Base-by-base conservation (phyloP, 495 filamentous ascomycete genomes). In the Saxispiralis lemnorum region DNA sequence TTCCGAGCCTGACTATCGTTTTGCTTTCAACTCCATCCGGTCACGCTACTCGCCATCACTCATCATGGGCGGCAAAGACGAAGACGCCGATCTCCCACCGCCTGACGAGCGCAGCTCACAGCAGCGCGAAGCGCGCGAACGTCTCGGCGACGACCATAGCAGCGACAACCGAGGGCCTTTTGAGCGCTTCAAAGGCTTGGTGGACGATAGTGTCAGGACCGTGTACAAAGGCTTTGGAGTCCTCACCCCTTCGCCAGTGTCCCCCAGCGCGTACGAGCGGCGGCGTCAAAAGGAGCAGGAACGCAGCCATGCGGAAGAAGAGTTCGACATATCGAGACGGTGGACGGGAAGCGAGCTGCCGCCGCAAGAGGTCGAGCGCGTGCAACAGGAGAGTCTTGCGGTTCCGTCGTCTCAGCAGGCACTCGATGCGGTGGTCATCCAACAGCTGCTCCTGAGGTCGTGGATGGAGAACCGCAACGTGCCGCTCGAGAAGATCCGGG, bases 101-200 rank as follows among this genome's bases (percentile, higher is more conserved):
- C 24, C 9, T 9, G 24, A 28, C 24, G 24, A 28, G 24, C 24
- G 24, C 24, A 28, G 9, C 9, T 4, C 9, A 28, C 24, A 9
- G 24, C 24, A 28, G 44, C 31, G 30, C 31, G n/a, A 6, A 7
- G 28, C 31, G 20, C 39, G 20, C 12, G 40, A 41, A n/a, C n/a
- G n/a, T n/a, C n/a, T n/a, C n/a, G n/a, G n/a, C n/a, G n/a, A n/a
- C n/a, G n/a, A n/a, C 13, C 41, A 35, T 38, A 9, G 40, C 39
- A 4, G 21, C 32, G 24, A 28, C 5, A 9, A 9, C 39, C 12
- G 28, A 17, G 50, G 56, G 34, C 59, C 74, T 11, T 77, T 78
- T 52, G 61, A 75, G 38, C 59, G 67, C 24, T 75, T 77, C 56
- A 71, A 72, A 43, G 69, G 67, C 44, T 75, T 67, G 51, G 68